These are phyloP conservation scores for Lentinula lateritia DNA, from an alignment of 768 basidiomycete species.

Conservation along the genomic window DNA sequence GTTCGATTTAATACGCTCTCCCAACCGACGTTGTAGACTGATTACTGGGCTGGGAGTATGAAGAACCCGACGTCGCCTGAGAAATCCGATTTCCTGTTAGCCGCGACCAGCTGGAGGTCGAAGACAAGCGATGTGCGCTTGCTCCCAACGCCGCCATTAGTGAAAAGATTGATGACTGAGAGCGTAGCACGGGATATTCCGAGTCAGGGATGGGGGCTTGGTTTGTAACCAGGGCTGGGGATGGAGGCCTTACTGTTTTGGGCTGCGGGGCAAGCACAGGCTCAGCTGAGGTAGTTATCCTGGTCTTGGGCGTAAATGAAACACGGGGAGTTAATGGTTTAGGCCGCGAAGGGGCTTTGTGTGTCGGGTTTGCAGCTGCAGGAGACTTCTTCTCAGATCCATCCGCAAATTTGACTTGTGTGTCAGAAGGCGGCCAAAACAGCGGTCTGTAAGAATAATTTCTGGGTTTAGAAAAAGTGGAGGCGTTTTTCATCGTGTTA, in stretches of 20 bases:
- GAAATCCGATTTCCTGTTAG: constrained; percentile 5
- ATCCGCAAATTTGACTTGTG: constrained; percentile 37
- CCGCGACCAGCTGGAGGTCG: constrained; percentile 15
- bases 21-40: constrained; percentile 14
- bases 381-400: not conserved
- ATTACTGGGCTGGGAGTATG: constrained; percentile 9
- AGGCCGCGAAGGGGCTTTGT: not conserved
- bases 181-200: constrained; percentile 7
- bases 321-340: not conserved
- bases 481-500: constrained; percentile 39
- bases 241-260: not conserved
- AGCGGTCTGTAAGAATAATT: constrained; percentile 21
- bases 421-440: constrained; percentile 20
- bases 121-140: constrained; percentile 21
- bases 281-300: not conserved
- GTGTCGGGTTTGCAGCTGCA: constrained; percentile 10
- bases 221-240: not conserved
- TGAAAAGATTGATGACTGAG: not conserved
- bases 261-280: not conserved
- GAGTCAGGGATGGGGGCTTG: constrained; percentile 13
- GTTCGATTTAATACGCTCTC: constrained; percentile 14
- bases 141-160: constrained; percentile 3
- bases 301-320: not conserved
- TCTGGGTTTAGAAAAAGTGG: constrained; percentile 17
- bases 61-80: constrained; percentile 5